A percentile compares a stretch with the other conserved stretches of the same genome.
Conservation (phyloP, 345 rosid species). For the Rhizophora mangle region DNA sequence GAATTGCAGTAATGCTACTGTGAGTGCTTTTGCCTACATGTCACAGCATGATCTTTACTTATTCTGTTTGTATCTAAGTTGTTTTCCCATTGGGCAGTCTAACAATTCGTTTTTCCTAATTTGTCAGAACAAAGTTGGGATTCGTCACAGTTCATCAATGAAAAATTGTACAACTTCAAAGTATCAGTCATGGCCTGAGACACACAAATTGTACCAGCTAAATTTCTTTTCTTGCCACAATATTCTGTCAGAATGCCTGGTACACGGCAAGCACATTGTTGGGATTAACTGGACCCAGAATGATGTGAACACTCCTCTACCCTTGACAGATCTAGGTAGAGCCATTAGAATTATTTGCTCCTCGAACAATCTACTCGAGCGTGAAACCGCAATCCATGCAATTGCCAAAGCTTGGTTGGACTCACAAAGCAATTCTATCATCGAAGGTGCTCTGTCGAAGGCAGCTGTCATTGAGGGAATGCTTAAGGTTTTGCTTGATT, state of each 20-base stretch:
- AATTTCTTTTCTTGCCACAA: conserved; percentile 42
- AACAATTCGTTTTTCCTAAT: conserved; percentile 2
- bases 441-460: conserved; percentile 37
- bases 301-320: conserved; percentile 12
- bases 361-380: conserved; percentile 39
- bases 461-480: conserved; percentile 45
- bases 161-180: conserved; percentile 12
- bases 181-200: conserved; percentile 25
- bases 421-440: conserved; percentile 32
- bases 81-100: conserved; percentile 10
- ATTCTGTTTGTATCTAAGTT: background rate
- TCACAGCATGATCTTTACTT: background rate
- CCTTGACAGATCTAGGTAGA: conserved; percentile 34
- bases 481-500: conserved; percentile 50
- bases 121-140: conserved; percentile 33
- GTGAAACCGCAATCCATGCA: conserved; percentile 46
- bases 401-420: conserved; percentile 48
- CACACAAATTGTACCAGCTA: conserved; percentile 25
- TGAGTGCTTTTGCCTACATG: conserved; percentile 24
- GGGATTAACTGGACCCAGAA: conserved; percentile 18
- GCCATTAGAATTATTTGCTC: conserved; percentile 38
- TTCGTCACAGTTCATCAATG: conserved; percentile 25
- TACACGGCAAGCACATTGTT: conserved; percentile 16
- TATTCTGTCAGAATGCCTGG: conserved; percentile 35
- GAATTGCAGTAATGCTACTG: conserved; percentile 34